phyloP scores from a whole-genome alignment of 805 yeast species.

The Pichia insulana region DNA sequence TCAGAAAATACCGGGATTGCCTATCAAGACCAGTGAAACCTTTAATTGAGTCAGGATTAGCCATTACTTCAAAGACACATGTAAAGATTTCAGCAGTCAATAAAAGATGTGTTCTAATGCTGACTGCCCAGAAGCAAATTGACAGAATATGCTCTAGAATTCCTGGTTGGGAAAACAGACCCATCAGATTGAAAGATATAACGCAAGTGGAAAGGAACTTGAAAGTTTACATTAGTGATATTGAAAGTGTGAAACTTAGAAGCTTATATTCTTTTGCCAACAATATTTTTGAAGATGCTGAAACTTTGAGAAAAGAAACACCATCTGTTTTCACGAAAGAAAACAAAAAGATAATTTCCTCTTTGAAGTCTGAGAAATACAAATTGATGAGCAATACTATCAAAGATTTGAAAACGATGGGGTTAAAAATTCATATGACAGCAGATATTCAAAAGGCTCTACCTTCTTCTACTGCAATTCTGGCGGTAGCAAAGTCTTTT shows the following conservation, averaged over 20 bases:
- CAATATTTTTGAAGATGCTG: slow-evolving; percentile 48
- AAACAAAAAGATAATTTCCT: slow-evolving; percentile 58
- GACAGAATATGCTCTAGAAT: slow-evolving; percentile 26
- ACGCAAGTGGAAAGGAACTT: slow-evolving; percentile 46
- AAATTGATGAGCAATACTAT: slow-evolving; percentile 70
- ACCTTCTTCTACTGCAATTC: slow-evolving; percentile 50
- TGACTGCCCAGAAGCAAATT: slow-evolving; percentile 5
- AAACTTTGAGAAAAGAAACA: slow-evolving; percentile 62
- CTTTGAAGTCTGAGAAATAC: slow-evolving; percentile 74
- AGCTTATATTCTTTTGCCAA: slow-evolving; percentile 45
- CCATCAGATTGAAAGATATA: slow-evolving; percentile 45
- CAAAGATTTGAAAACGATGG: slow-evolving; percentile 66
- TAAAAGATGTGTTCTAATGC: slow-evolving; percentile 1
- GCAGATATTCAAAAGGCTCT: slow-evolving; percentile 59
- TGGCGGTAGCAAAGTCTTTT: slow-evolving; percentile 47
- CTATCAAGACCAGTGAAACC: slow-evolving; percentile 43
- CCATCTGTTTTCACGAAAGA: slow-evolving; percentile 66
- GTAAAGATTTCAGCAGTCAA: not conserved
- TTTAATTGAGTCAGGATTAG: slow-evolving; percentile 53
- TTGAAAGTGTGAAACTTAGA: slow-evolving; percentile 34
- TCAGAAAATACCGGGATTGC: slow-evolving; percentile 68
- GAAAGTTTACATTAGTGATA: slow-evolving; percentile 34
- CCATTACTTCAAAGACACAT: slow-evolving; percentile 8
- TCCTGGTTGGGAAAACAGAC: slow-evolving; percentile 47
- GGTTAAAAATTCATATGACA: slow-evolving; percentile 59